Evolutionary conservation across 2,329 filamentous ascomycete species (phyloP), one percentile per base, ranked within the genome.

Genomic region (Aspergillus pseudoviridinutans): DNA sequence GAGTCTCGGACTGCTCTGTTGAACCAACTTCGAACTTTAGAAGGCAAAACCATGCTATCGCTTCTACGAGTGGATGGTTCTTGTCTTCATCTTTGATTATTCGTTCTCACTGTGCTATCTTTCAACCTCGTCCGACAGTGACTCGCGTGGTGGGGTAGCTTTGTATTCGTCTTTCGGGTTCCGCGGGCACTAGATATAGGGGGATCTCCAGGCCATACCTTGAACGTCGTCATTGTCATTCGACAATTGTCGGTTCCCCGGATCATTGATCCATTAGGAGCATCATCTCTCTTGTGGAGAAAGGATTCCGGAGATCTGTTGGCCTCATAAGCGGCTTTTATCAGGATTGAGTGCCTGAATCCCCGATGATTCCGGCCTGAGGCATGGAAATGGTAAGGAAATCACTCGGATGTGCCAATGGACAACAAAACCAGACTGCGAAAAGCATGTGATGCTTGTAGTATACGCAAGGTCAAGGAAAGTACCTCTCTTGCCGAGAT

Each of bases 361-460:
- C 44, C n/a, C 53, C 51, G 50, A 58, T 62, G 61, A 63, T 53
- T 58, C 64, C 64, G 56, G 56, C 54, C 53, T 65, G 58, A 63
- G 62, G 60, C 52, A 62, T 64, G 67, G 66, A 63, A 61, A 63
- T 61, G 53, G 51, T 55, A 54, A 58, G 56, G 57, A 57, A 49
- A 47, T 59, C 51, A 57, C 41, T 57, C 53, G 41, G 20, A 47
- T 59, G 60, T 54, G 61, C 63, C 58, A 59, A 75, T 75, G 73
- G 72, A 74, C 64, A 60, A 64, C 56, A 72, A 74, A 68, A 71
- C 71, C 50, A 70, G 80, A 60, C 66, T 82, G 63, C 74, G 77
- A 56, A 81, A 80, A 70, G 80, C 80, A 52, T 82, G 80, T 68
- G 80, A 82, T 68, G 79, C 78, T 59, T 82, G 80, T 60, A 81